phyloP scores from a whole-genome alignment of 2,329 filamentous ascomycete species.

The Colletotrichum tabaci region DNA sequence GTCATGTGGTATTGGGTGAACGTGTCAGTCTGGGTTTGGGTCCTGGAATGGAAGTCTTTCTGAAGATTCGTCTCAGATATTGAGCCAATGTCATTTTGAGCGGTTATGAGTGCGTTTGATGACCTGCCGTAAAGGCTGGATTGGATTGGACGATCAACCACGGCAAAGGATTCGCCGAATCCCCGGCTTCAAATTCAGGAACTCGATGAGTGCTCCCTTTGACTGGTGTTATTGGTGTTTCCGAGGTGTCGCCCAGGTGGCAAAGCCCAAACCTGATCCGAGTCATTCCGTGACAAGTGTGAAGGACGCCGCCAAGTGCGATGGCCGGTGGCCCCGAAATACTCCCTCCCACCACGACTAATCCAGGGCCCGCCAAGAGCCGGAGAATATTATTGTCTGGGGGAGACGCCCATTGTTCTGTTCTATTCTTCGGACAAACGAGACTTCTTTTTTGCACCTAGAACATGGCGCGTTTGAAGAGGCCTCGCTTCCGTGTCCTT shows the following conservation, averaged over 20 bases:
- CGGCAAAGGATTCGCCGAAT: background rate
- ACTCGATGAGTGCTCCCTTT: constrained; percentile 7
- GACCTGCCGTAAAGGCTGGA: constrained; percentile 4
- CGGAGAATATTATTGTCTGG: constrained; percentile 29
- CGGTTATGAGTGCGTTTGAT: constrained; percentile 16
- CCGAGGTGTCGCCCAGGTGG: background rate
- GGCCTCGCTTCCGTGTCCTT: constrained; percentile 18
- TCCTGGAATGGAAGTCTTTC: background rate
- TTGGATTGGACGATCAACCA: constrained; percentile 18
- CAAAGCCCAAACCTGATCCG: constrained; percentile 5
- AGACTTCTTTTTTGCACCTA: constrained; percentile 17
- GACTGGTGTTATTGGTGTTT: background rate
- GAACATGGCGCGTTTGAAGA: constrained; percentile 27
- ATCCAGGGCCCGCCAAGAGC: constrained; percentile 10
- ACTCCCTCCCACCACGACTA: background rate
- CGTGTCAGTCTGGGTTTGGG: background rate
- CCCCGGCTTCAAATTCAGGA: no score
- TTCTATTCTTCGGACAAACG: constrained; percentile 34
- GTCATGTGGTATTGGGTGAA: background rate
- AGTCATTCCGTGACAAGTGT: constrained; percentile 19
- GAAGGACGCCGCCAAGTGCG: constrained; percentile 3
- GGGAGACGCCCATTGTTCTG: constrained; percentile 17
- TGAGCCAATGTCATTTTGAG: background rate
- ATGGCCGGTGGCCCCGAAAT: constrained; percentile 23
- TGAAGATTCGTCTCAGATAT: constrained; percentile 3